Evolutionary conservation across 345 rosid species (phyloP), one percentile per base, ranked within the genome.

Genomic region (Eucalyptus polyanthemos): DNA sequence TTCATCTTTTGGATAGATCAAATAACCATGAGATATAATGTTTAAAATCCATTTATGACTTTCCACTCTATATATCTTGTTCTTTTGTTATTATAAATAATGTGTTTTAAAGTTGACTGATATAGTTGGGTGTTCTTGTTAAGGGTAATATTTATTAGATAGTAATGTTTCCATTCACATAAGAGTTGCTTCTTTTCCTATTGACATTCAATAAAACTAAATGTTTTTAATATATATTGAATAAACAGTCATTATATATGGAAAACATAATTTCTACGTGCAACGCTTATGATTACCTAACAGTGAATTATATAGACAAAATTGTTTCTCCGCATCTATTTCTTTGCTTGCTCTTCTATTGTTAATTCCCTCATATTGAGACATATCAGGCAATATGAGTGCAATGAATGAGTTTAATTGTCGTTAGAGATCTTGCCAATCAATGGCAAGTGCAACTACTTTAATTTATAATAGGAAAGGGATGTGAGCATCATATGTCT

Each of bases 31-130:
- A 31, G 42, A 31, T 69, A 31, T 1, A 31, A 17, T 8, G 22
- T 31, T 69, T 16, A 24, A 69, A 69, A 69, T 16, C 22, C 19
- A 69, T 31, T 69, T 0, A 69, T 69, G 42, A 69, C 42, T 69
- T 31, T 69, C 37, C 6, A 0, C 24, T 69, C 22, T 31, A 67
- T 31, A 4, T 31, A 8, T 51, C 22, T 51, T 51, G 56, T 51
- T 31, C 19, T 19, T 31, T 69, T 69, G 80, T 67, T 14, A 67
- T 67, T 67, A 31, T 31, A 67, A 31, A 67, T 31, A 31, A n/a
- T 14, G 10, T 0, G 0, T 65, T 65, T n/a, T 11, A n/a, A 31
- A 56, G 42, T 67, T 31, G 19, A 67, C 9, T 0, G 1, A 67
- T 31, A 31, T 67, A 1, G 40, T 31, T 67, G 22, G 0, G 40